These are phyloP conservation scores for Viola odorata DNA, from an alignment of 345 rosid species.

Conservation along the genomic window DNA sequence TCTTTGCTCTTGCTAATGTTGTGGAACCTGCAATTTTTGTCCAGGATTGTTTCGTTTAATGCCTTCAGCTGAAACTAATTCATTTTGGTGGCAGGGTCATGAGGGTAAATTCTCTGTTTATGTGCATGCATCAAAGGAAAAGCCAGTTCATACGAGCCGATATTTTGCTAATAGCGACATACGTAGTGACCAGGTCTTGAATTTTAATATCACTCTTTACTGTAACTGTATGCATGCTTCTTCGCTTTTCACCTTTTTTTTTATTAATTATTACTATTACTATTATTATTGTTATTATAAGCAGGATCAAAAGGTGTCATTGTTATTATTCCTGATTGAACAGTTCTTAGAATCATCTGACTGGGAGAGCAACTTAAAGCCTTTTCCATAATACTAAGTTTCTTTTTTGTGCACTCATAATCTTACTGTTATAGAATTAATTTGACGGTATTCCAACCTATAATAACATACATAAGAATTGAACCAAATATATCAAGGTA, in stretches of 20 bases:
- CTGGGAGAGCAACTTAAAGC: no score
- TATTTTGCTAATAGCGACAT: constrained; percentile 69
- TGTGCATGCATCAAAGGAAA: constrained; percentile 70
- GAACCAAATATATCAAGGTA: no score
- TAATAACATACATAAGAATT: no score
- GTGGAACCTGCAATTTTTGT: no score
- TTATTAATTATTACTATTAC: neutral
- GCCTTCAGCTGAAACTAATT: constrained; percentile 6
- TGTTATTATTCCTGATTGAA: no score
- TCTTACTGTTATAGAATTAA: no score
- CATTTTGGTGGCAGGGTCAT: constrained; percentile 51
- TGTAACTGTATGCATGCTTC: neutral
- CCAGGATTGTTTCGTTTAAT: neutral
- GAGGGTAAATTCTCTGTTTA: constrained; percentile 73
- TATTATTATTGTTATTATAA: no score
- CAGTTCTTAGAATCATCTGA: no score
- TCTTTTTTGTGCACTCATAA: no score
- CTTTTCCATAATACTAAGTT: no score
- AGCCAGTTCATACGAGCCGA: constrained; percentile 68
- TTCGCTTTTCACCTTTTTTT: constrained; percentile 7
- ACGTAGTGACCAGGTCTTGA: constrained; percentile 56
- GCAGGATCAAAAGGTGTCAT: no score
- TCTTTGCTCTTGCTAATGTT: neutral
- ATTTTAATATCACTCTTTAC: neutral
- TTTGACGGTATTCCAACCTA: no score